Evolutionary conservation across 1,139 yeast species (phyloP).

Genomic region (Saccharomycopsis hybrid): DNA sequence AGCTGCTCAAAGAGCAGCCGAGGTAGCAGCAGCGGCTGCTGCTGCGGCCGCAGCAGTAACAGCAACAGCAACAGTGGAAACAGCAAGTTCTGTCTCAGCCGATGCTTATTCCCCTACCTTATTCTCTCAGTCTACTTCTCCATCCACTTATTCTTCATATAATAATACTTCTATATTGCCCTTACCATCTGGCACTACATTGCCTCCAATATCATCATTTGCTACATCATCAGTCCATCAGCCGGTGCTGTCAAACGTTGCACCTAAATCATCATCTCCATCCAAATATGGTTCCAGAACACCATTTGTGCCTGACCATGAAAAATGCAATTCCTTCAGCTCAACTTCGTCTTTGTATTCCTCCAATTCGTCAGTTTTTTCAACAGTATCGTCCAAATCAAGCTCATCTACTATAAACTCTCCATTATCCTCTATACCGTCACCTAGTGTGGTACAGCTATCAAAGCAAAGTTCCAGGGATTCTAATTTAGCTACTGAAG

Average conservation of each 20-base stretch:
- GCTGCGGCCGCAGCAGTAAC: not conserved
- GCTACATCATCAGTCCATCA: not conserved
- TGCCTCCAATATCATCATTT: not conserved
- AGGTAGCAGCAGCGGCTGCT: not conserved
- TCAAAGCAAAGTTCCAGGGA: not conserved
- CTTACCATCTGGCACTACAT: not conserved
- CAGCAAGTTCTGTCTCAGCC: not conserved
- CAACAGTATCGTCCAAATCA: slow-evolving; percentile 2
- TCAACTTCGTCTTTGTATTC: slow-evolving; percentile 1
- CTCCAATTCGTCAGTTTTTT: slow-evolving; percentile 1
- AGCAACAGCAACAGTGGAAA: not conserved
- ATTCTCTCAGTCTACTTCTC: not conserved
- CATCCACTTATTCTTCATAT: not conserved
- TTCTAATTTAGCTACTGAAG: not conserved
- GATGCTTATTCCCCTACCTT: not conserved
- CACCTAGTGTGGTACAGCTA: not conserved
- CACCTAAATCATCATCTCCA: not conserved
- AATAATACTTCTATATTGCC: not conserved
- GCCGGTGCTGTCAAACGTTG: not conserved
- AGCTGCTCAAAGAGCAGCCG: not conserved
- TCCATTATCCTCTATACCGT: slow-evolving; percentile 2
- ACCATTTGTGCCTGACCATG: not conserved
- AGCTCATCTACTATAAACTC: slow-evolving; percentile 1
- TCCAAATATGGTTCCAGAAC: not conserved
- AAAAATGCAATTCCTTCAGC: not conserved